These are phyloP conservation scores for Corylus heterophylla DNA, from an alignment of 306 rosid genomes.

Conservation along the genomic window DNA sequence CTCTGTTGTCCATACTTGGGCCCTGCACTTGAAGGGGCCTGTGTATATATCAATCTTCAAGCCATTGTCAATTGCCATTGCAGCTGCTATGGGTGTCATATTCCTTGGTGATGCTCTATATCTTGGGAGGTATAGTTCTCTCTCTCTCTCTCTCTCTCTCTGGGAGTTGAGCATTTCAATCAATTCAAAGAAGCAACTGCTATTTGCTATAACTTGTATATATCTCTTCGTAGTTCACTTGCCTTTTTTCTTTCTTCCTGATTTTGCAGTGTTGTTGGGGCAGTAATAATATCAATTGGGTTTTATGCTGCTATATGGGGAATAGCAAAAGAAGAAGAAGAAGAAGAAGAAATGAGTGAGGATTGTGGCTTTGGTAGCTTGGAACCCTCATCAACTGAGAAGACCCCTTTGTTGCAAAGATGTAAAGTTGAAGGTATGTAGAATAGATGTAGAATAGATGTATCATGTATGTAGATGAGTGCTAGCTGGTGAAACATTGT, in stretches of 20 bases:
- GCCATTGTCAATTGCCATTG: conserved; percentile 44
- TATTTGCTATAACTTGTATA: background rate
- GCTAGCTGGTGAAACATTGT: conserved; percentile 5
- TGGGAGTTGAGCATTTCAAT: background rate
- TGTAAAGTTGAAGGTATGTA: conserved; percentile 10
- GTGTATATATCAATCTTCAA: conserved; percentile 30
- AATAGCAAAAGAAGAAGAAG: conserved; percentile 26
- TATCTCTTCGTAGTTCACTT: background rate
- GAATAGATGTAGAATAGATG: background rate
- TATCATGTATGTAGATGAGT: background rate
- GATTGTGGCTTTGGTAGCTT: conserved; percentile 8
- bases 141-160: background rate
- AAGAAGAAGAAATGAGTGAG: background rate
- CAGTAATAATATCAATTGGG: conserved; percentile 30
- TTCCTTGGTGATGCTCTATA: conserved; percentile 40
- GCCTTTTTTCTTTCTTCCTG: background rate
- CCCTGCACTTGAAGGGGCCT: conserved; percentile 33
- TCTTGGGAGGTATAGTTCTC: conserved; percentile 37
- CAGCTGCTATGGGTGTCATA: conserved; percentile 35
- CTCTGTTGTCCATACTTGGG: conserved; percentile 25
- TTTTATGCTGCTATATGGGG: conserved; percentile 43
- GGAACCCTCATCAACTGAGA: conserved; percentile 5
- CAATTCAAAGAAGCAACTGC: background rate
- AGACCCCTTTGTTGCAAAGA: conserved; percentile 40
- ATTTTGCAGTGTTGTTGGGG: conserved; percentile 42